A percentile compares a stretch with the other conserved stretches of the same genome.
phyloP scores from a whole-genome alignment of 2,329 filamentous ascomycete species.

The Spiromastix sp. region DNA sequence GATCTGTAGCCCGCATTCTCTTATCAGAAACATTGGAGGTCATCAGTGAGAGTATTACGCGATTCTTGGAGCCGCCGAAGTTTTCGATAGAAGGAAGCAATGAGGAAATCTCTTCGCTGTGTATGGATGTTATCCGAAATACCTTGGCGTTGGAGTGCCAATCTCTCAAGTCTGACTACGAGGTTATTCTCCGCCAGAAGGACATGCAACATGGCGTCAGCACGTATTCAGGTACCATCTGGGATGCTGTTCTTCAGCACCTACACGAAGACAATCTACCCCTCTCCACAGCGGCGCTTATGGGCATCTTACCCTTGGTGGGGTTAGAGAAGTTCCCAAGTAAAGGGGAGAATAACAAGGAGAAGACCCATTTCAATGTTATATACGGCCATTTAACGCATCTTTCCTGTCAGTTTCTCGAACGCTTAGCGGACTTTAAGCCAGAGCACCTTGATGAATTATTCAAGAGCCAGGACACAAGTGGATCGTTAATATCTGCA shows the following conservation, averaged over 20 bases:
- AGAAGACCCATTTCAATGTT: slow-evolving; percentile 65
- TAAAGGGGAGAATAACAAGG: slow-evolving; percentile 34
- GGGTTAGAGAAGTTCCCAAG: slow-evolving; percentile 64
- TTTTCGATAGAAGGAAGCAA: slow-evolving; percentile 38
- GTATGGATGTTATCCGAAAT: slow-evolving; percentile 55
- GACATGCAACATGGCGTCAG: slow-evolving; percentile 57
- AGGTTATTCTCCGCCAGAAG: slow-evolving; percentile 50
- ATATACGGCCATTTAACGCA: slow-evolving; percentile 54
- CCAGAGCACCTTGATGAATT: slow-evolving; percentile 58
- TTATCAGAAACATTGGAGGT: slow-evolving; percentile 39
- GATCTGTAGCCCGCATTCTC: slow-evolving; percentile 38
- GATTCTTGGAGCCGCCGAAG: slow-evolving; percentile 48
- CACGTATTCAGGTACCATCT: slow-evolving; percentile 64
- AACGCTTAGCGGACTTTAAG: slow-evolving; percentile 67
- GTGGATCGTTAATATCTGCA: slow-evolving; percentile 64
- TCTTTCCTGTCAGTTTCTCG: slow-evolving; percentile 62
- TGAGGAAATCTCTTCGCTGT: slow-evolving; percentile 44
- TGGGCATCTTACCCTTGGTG: slow-evolving; percentile 59
- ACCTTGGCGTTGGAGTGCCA: slow-evolving; percentile 62
- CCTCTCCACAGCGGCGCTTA: slow-evolving; percentile 63
- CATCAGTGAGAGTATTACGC: slow-evolving; percentile 39
- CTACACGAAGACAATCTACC: slow-evolving; percentile 57
- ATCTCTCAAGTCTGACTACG: slow-evolving; percentile 58
- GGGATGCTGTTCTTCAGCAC: slow-evolving; percentile 63
- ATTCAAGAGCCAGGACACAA: slow-evolving; percentile 56